These are phyloP conservation scores for Lycium ferocissimum DNA, from an alignment of 257 asterid genomes.

Conservation along the genomic window DNA sequence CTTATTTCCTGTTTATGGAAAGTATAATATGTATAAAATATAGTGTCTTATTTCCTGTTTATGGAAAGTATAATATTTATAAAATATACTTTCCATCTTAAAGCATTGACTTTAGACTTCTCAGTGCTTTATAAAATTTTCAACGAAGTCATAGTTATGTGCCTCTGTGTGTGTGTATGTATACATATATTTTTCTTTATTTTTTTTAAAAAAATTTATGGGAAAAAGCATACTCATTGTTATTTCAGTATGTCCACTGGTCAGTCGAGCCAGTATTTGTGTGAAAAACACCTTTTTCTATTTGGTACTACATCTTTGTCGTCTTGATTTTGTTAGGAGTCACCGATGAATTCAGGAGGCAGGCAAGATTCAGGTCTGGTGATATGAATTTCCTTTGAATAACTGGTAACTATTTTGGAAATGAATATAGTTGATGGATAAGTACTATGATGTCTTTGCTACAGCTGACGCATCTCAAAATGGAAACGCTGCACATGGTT, in stretches of 20 bases:
- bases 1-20: constrained; percentile 12
- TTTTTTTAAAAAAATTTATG: neutral
- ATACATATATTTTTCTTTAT: too few species aligned
- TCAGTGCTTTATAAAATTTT: constrained; percentile 14
- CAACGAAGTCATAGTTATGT: constrained; percentile 13
- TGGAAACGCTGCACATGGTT: constrained; percentile 59
- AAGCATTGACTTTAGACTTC: neutral
- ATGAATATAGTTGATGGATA: constrained; percentile 28
- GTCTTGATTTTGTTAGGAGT: constrained; percentile 49
- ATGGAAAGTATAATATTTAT: neutral
- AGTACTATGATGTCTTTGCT: constrained; percentile 37
- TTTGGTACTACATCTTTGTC: constrained; percentile 3
- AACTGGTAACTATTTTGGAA: constrained; percentile 10
- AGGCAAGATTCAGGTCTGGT: constrained; percentile 61
- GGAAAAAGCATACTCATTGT: neutral
- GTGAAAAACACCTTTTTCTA: constrained; percentile 14
- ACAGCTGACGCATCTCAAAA: constrained; percentile 73
- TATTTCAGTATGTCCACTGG: neutral
- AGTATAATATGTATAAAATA: constrained; percentile 7
- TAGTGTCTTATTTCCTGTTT: neutral
- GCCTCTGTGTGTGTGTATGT: neutral
- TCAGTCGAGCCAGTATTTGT: neutral
- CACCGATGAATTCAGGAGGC: constrained; percentile 60
- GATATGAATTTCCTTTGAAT: constrained; percentile 30
- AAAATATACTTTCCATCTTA: neutral